Base-by-base conservation (phyloP, 352 stramenopile genomes). In the Globisporangium canariense region DNA sequence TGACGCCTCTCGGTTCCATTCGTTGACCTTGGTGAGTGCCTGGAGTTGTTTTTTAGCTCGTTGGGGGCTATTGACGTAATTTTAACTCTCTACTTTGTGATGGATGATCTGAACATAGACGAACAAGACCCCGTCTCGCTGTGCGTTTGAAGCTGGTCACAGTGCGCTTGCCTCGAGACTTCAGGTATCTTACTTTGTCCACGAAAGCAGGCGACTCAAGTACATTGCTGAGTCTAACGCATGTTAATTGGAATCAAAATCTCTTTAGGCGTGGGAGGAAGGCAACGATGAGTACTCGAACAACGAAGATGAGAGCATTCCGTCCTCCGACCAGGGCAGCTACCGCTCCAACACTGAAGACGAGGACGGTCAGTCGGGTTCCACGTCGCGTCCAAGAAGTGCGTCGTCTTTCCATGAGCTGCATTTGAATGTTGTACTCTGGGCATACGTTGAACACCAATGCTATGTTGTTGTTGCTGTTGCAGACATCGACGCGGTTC, bases 251-350 rank as follows among this genome's bases (percentile, higher is more conserved):
- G 51, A 3, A 41, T 49, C 7, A 16, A 59, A 8, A n/a, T 14
- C 16, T 34, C 32, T 58, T 36, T 66, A 88, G 69, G 80, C 83
- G 3, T 95, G 86, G 86, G 86, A 95, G 72, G 84, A 93, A 78
- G 86, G 83, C 30, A 93, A 93, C n/a, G 81, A 90, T n/a, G 86
- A 95, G 60, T 95, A 93, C 60, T 87, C 83, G 1, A 89, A 78
- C 46, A 78, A 86, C 51, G 86, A 93, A 20, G 80, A 91, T 40
- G 69, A 71, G 9, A 76, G 40, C 50, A 52, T 62, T 14, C 47
- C 52, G 16, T 60, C 55, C 13, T 71, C 64, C 4, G 59, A 71
- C 10, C 49, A 66, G 11, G 52, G 59, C 11, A 61, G 59, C 25
- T 69, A 66, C 28, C 54, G 71, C 30, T 65, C 65, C 34, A 68